A percentile compares a stretch with the other conserved stretches of the same genome.
These are phyloP conservation scores for Cystobasidiaceae sp. DNA, from an alignment of 1,284 basidiomycete genomes.

Conservation along the genomic window DNA sequence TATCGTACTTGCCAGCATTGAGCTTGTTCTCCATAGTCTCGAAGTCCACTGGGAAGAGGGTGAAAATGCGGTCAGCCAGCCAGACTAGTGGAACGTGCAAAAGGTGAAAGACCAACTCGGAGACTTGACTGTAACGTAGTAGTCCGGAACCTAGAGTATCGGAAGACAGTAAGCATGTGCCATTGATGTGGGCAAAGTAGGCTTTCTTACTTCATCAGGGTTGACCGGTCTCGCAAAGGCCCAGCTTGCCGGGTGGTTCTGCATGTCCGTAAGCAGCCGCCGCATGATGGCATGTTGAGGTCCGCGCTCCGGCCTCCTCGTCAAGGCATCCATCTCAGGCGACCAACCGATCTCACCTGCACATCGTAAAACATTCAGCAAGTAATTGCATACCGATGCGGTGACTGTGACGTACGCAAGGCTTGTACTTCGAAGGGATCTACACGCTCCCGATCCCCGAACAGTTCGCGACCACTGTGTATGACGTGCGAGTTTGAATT, in stretches of 20 bases:
- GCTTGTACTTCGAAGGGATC: constrained; percentile 14
- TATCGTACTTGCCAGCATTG: constrained; percentile 66
- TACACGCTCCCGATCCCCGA: constrained; percentile 55
- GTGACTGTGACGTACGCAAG: neutral
- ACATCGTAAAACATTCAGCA: neutral
- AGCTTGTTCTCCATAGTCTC: constrained; percentile 89
- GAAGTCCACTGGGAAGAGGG: constrained; percentile 62
- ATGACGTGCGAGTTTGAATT: constrained; percentile 82
- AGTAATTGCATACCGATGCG: neutral
- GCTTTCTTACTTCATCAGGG: constrained; percentile 61
- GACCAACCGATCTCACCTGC: constrained; percentile 59
- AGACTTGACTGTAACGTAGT: constrained; percentile 54
- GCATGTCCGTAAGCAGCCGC: constrained; percentile 74
- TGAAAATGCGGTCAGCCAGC: neutral
- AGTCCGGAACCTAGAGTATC: constrained; percentile 57
- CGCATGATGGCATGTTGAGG: constrained; percentile 66
- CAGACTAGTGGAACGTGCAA: neutral
- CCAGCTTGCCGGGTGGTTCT: constrained; percentile 78
- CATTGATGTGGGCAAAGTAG: neutral
- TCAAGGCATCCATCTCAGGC: constrained; percentile 70
- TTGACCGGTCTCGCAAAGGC: constrained; percentile 80
- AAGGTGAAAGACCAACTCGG: neutral
- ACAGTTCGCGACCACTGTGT: constrained; percentile 73
- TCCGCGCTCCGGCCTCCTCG: constrained; percentile 55
- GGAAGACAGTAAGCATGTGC: neutral